Base-by-base conservation (phyloP, 2,329 filamentous ascomycete species). In the Exophiala sp. region DNA sequence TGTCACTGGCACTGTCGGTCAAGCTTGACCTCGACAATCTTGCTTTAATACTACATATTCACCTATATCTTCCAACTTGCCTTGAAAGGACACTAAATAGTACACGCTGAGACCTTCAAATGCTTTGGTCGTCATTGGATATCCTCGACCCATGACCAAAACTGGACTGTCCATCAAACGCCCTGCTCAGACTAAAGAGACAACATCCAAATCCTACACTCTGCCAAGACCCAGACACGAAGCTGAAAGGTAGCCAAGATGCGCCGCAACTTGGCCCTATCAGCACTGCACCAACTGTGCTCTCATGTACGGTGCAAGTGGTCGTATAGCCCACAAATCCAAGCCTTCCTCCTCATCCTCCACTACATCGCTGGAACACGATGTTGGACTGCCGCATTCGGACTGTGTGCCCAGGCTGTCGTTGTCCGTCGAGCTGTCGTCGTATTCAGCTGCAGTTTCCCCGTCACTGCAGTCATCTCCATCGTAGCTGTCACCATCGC, bases 291-390 rank as follows among this genome's bases (percentile, higher is more conserved):
- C 39, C 10, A 32, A 18, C 13, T 38, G 38, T 13, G 35, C 30
- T 13, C 10, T 50, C 13, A 50, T 38, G 29, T 40, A 37, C 7
- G 47, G 30, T 23, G 48, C 46, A 9, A 49, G 41, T 32, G 54
- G 54, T 8, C 54, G 54, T n/a, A 57, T 43, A 8, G 54, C 54
- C 54, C 54, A 57, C 16, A 54, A n/a, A 27, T 48, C 44, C 4
- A 18, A 34, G 10, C 49, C 48, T 9, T 46, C 51, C 6, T 48
- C 49, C 42, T 54, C 52, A 11, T 37, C 27, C 7, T 54, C 38
- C 13, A 27, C 48, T 14, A 6, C 34, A 5, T 37, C 11, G 6
- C 34, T 8, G 34, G 27, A 41, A 43, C 35, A 35, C 19, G 45
- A 51, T 14, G 49, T 50, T 11, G 54, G 54, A 42, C 48, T 54